These are phyloP conservation scores for Juglanconis sp. DNA, from an alignment of 2,329 filamentous ascomycete genomes.

Conservation along the genomic window DNA sequence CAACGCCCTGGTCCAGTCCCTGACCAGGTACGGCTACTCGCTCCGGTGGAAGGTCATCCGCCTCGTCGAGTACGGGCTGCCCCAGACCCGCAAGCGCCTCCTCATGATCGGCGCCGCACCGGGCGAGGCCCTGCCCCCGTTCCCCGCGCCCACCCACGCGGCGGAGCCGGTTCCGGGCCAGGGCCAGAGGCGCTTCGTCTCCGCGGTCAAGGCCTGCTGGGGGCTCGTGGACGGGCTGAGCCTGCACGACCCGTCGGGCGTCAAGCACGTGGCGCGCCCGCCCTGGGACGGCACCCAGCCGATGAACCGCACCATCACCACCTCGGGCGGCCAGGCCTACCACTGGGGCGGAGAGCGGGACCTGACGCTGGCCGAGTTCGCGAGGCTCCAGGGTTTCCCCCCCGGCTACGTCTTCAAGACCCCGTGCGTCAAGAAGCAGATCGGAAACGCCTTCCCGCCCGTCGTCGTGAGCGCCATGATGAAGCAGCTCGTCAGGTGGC, in stretches of 20 bases:
- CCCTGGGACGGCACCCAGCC: slow-evolving; percentile 45
- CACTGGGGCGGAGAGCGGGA: slow-evolving; percentile 62
- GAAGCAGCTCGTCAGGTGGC: slow-evolving; percentile 43
- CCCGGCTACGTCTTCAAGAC: slow-evolving; percentile 53
- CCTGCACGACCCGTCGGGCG: slow-evolving; percentile 37
- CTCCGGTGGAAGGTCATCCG: slow-evolving; percentile 64
- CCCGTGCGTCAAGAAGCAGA: slow-evolving; percentile 55
- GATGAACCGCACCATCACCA: slow-evolving; percentile 61
- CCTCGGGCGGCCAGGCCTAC: slow-evolving; percentile 58
- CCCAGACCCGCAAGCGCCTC: slow-evolving; percentile 48
- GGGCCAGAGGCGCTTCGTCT: slow-evolving; percentile 38
- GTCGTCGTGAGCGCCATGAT: slow-evolving; percentile 49
- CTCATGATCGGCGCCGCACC: slow-evolving; percentile 61
- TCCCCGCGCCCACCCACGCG: slow-evolving; percentile 61
- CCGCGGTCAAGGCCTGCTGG: slow-evolving; percentile 41
- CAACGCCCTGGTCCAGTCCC: slow-evolving; percentile 57
- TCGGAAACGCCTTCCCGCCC: slow-evolving; percentile 78
- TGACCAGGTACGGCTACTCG: slow-evolving; percentile 65
- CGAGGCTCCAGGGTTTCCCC: slow-evolving; percentile 69
- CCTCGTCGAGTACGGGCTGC: slow-evolving; percentile 48
- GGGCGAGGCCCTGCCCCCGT: slow-evolving; percentile 65
- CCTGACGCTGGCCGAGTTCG: slow-evolving; percentile 66
- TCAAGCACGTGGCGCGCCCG: slow-evolving; percentile 22
- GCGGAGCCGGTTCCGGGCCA: slow-evolving; percentile 28
- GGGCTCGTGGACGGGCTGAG: slow-evolving; percentile 27